phyloP scores from a whole-genome alignment of 495 filamentous ascomycete genomes.

The Choiromyces venosus region DNA sequence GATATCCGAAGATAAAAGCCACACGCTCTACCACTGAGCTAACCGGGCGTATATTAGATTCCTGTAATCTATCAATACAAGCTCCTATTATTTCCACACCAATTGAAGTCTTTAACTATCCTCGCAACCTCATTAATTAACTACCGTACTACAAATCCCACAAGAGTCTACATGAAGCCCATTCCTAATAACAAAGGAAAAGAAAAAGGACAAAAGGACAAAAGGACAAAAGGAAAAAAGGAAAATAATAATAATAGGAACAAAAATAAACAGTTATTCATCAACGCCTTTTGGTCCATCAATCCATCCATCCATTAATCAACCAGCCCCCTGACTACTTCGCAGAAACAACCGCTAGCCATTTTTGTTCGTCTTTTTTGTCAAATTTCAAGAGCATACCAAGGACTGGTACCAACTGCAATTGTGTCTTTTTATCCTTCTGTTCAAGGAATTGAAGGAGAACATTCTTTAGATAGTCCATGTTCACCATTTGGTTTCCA shows the following conservation, averaged over 20 bases:
- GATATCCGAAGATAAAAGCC: conserved; percentile 3
- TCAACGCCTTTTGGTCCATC: conserved; percentile 10
- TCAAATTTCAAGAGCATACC: conserved; percentile 90
- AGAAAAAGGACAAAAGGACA: conserved; percentile 9
- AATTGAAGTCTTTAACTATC: not conserved
- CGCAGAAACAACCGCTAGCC: conserved; percentile 71
- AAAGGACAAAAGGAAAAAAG: conserved; percentile 6
- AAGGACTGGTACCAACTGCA: conserved; percentile 85
- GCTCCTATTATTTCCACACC: not conserved
- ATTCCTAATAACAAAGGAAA: not conserved
- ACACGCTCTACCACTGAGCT: conserved; percentile 5
- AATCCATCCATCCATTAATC: conserved; percentile 8
- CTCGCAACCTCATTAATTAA: not conserved
- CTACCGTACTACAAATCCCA: not conserved
- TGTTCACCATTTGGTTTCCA: conserved; percentile 53
- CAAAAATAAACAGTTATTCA: not conserved
- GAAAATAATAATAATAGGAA: conserved; percentile 24
- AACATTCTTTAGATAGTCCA: conserved; percentile 90
- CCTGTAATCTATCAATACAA: not conserved
- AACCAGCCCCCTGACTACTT: not conserved
- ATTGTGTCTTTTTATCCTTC: conserved; percentile 82
- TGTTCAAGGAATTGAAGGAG: conserved; percentile 91
- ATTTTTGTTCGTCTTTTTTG: conserved; percentile 82
- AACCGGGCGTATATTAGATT: not conserved
- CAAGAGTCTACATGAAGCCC: not conserved